phyloP scores from a whole-genome alignment of 2,329 filamentous ascomycete genomes.

The Mollisia scopiformis region DNA sequence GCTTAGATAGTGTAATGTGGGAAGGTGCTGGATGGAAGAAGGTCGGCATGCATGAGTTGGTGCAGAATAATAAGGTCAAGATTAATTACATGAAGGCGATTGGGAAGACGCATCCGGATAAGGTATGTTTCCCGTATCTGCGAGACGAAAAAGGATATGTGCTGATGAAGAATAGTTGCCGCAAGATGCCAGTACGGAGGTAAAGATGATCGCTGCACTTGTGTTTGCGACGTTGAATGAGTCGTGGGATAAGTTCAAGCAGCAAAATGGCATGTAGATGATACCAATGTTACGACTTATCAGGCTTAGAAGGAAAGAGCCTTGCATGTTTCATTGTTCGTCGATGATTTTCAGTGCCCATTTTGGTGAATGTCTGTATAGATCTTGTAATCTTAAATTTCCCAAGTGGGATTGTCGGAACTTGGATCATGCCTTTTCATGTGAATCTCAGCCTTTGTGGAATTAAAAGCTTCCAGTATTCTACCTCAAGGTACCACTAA shows the following conservation, averaged over 20 bases:
- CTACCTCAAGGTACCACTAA: too few relatives aligned
- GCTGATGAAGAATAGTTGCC: conserved; percentile 51
- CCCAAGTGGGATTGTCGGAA: too few relatives aligned
- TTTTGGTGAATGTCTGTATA: too few relatives aligned
- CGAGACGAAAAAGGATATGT: neutral
- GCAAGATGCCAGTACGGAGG: conserved; percentile 66
- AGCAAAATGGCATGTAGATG: conserved; percentile 63
- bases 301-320: too few relatives aligned
- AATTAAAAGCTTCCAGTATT: too few relatives aligned
- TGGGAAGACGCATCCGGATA: conserved; percentile 97
- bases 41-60: conserved; percentile 89
- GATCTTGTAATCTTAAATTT: too few relatives aligned
- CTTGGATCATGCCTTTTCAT: too few relatives aligned
- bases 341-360: too few relatives aligned
- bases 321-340: too few relatives aligned
- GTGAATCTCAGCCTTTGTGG: too few relatives aligned
- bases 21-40: conserved; percentile 94
- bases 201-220: conserved; percentile 65
- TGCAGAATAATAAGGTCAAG: conserved; percentile 95
- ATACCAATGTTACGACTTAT: neutral
- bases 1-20: conserved; percentile 89
- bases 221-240: conserved; percentile 73
- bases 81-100: conserved; percentile 99
- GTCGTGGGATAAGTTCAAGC: conserved; percentile 74
- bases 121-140: conserved; percentile 62